Evolutionary conservation across 305 asterid species (phyloP), one percentile per base, ranked within the genome.

Genomic region (Ajuga reptans): DNA sequence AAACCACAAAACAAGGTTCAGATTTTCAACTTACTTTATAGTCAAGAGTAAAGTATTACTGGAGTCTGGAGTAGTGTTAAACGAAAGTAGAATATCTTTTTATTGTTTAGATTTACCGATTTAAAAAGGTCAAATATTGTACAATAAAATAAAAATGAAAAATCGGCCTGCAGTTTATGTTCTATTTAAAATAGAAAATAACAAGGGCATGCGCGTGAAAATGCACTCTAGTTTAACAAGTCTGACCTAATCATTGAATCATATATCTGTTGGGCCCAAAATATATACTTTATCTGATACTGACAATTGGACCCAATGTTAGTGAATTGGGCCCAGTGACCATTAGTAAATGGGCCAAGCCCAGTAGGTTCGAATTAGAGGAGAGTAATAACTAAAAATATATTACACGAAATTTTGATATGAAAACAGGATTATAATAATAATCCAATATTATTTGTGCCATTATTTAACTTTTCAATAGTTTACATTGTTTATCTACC

Each of bases 181-280:
- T 50, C 42, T 16, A 16, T 46, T 42, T 42, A 64, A 53, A 63
- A 27, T 21, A 41, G 9, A 18, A 50, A 49, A 49, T 41, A 52
- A 41, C 21, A 50, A 53, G 34, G 31, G 72, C 76, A 63, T 54
- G 77, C 71, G 76, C 76, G 33, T 64, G 56, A 46, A 11, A 18
- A 72, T 55, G 24, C 39, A 0, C 12, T 14, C 14, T 34, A 18
- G 46, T 36, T 21, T 49, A 10, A 11, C 10, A 59, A 49, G 33
- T 47, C 56, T 12, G 6, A 39, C 17, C 37, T 58, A 65, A 66
- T 57, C 27, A 56, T 45, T 69, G 29, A 62, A 51, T 51, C 12
- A 29, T 3, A 50, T 18, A 39, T 64, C 49, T 34, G 17, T 66
- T 33, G 56, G 68, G 76, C 64, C 75, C 0, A 18, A 24, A 36